Evolutionary conservation across 148 eudicot species (phyloP).

Genomic region (Chenopodium quinoa): DNA sequence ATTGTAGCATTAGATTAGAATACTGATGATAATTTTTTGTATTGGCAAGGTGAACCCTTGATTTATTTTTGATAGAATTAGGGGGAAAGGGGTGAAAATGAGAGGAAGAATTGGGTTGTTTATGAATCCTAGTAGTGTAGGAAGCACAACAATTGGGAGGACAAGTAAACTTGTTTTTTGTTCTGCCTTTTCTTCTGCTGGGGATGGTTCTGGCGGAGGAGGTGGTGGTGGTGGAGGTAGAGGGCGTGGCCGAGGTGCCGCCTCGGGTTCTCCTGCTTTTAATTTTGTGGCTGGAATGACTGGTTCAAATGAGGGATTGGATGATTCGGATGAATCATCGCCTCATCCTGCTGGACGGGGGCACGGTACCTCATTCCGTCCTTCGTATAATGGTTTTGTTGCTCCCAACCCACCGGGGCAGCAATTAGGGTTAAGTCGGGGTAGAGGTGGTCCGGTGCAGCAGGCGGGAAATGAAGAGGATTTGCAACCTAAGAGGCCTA

Average conservation of each 20-base stretch:
- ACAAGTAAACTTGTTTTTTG: slow-evolving; percentile 21
- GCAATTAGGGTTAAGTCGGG: slow-evolving; percentile 36
- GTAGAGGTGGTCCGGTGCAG: slow-evolving; percentile 33
- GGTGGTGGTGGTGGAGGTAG: slow-evolving; percentile 41
- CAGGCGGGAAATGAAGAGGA: slow-evolving; percentile 20
- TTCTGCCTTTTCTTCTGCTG: slow-evolving; percentile 46
- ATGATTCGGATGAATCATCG: neutral
- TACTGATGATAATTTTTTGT: no score
- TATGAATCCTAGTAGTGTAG: slow-evolving; percentile 23
- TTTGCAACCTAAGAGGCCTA: slow-evolving; percentile 32
- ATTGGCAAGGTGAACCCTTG: no score
- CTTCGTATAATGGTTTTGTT: slow-evolving; percentile 39
- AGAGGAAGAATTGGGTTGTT: slow-evolving; percentile 23
- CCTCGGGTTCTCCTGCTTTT: slow-evolving; percentile 13
- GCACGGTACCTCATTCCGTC: slow-evolving; percentile 45
- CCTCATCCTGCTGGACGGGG: slow-evolving; percentile 39
- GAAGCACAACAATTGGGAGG: slow-evolving; percentile 18
- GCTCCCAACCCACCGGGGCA: slow-evolving; percentile 17
- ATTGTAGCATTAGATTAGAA: no score
- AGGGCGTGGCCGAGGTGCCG: slow-evolving; percentile 53
- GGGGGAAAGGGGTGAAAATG: slow-evolving; percentile 14
- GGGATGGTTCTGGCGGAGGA: slow-evolving; percentile 44
- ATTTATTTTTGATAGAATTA: no score
- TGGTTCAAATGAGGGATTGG: slow-evolving; percentile 11
- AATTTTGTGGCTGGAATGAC: slow-evolving; percentile 27